These are phyloP conservation scores for Penicillium cinerascens DNA, from an alignment of 495 filamentous ascomycete genomes.

Conservation along the genomic window DNA sequence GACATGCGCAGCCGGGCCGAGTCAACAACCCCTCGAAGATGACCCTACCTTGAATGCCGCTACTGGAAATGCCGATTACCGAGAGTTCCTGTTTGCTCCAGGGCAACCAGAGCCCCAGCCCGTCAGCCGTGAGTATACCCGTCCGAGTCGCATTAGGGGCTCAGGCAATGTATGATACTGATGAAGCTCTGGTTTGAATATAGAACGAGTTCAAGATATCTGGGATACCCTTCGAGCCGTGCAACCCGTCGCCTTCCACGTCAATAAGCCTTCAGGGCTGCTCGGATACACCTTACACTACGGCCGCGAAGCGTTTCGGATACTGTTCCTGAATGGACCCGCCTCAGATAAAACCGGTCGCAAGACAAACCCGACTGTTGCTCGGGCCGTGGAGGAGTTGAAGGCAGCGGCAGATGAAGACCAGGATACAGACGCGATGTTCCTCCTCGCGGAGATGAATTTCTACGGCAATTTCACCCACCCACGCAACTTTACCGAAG, in stretches of 20 bases:
- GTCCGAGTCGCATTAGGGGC: background rate
- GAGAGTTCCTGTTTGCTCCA: slow-evolving; percentile 15
- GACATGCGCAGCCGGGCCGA: slow-evolving; percentile 29
- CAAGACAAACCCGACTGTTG: slow-evolving; percentile 33
- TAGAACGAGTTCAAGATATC: slow-evolving; percentile 38
- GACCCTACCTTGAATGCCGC: slow-evolving; percentile 14
- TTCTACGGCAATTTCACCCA: slow-evolving; percentile 94
- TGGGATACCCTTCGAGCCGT: slow-evolving; percentile 32
- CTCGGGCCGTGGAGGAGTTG: slow-evolving; percentile 65
- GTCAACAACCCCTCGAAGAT: slow-evolving; percentile 18
- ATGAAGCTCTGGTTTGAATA: background rate
- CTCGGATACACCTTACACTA: slow-evolving; percentile 47
- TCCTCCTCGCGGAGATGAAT: slow-evolving; percentile 88
- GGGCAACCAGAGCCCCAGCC: slow-evolving; percentile 17
- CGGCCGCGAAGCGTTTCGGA: slow-evolving; percentile 42
- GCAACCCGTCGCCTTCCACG: slow-evolving; percentile 23
- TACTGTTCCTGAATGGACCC: slow-evolving; percentile 52
- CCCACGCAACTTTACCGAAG: slow-evolving; percentile 75
- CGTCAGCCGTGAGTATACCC: slow-evolving; percentile 32
- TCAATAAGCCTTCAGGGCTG: slow-evolving; percentile 43
- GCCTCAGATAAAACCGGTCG: slow-evolving; percentile 19
- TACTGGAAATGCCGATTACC: slow-evolving; percentile 14
- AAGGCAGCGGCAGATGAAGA: slow-evolving; percentile 69
- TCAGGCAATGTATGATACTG: background rate
- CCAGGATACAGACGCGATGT: slow-evolving; percentile 79